These are phyloP conservation scores for Astrephomene gubernaculifera DNA, from an alignment of 139 green algal genomes.

Conservation along the genomic window DNA sequence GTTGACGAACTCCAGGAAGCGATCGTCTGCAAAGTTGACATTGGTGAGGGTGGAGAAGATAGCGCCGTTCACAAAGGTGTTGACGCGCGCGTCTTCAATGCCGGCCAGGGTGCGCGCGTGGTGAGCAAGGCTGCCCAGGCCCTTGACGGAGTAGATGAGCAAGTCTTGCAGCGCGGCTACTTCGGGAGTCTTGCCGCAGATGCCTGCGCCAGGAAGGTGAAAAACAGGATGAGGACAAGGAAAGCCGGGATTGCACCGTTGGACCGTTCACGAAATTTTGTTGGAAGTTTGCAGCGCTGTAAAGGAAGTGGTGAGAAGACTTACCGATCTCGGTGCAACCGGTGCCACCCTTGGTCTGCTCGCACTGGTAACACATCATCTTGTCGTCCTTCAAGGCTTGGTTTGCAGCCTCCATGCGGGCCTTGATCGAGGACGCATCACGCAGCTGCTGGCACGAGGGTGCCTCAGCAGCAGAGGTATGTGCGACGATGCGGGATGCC, in stretches of 20 bases:
- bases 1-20: constrained; percentile 58
- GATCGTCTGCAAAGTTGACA: constrained; percentile 72
- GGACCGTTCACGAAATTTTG: no score
- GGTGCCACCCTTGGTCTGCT: constrained; percentile 71
- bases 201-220: no score
- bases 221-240: no score
- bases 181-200: constrained; percentile 81
- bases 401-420: constrained; percentile 7
- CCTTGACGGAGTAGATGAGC: constrained; percentile 64
- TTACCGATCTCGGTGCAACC: constrained; percentile 69
- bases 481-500: not conserved
- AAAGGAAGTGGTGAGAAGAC: no score
- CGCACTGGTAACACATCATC: constrained; percentile 62
- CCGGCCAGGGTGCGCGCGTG: constrained; percentile 12
- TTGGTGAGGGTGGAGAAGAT: constrained; percentile 82
- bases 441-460: no score
- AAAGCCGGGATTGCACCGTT: no score
- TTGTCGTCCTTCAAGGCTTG: constrained; percentile 16
- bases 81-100: constrained; percentile 44
- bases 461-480: not conserved
- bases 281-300: no score
- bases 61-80: constrained; percentile 65
- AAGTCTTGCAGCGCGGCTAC: constrained; percentile 73
- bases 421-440: not conserved
- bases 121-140: constrained; percentile 23